Base-by-base conservation (phyloP, 179 eudicot genomes). In the Carnegiea gigantea region DNA sequence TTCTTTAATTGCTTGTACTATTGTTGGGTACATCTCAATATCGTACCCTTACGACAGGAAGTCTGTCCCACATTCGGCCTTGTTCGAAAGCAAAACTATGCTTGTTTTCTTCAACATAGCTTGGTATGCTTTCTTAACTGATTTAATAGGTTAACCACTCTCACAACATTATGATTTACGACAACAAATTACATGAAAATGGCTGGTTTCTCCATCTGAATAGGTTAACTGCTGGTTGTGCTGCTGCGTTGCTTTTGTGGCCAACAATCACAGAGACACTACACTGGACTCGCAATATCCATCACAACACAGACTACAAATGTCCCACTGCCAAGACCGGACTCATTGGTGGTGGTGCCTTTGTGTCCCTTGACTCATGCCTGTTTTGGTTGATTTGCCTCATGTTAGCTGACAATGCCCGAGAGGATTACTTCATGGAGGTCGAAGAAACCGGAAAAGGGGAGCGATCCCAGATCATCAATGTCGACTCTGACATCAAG, bases 291-390 rank as follows among this genome's bases (percentile, higher is more conserved):
- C 85, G 84, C 48, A 91, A 89, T 28, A 80, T 94, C 44, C 98
- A 95, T 78, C 84, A 80, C 79, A 78, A 90, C 78, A 80, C 86
- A 72, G 72, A 82, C 36, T 90, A 92, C 36, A 6, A 43, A 1
- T 95, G 99, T 89, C 98, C 99, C 26, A 95, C 99, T 17, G 98
- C 99, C 62, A 95, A 95, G 89, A 94, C 98, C 0, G 99, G 99
- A 8, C 89, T 95, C 77, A 92, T 95, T 28, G 99, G 98, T 15
- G 99, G 99, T 1, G 99, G 98, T 60, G 97, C 99, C 21, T 95
- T 93, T 76, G 82, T 95, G 40, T 88, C 99, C 38, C 97, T 95
- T 0, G 97, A 91, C 75, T 82, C 98, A 0, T 85, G 95, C 82
- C 95, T 95, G 80, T 90, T 95, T 83, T 95, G 99, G 98, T 86